phyloP scores from a whole-genome alignment of 2,329 filamentous ascomycete species.

The Fusarium dimerum region DNA sequence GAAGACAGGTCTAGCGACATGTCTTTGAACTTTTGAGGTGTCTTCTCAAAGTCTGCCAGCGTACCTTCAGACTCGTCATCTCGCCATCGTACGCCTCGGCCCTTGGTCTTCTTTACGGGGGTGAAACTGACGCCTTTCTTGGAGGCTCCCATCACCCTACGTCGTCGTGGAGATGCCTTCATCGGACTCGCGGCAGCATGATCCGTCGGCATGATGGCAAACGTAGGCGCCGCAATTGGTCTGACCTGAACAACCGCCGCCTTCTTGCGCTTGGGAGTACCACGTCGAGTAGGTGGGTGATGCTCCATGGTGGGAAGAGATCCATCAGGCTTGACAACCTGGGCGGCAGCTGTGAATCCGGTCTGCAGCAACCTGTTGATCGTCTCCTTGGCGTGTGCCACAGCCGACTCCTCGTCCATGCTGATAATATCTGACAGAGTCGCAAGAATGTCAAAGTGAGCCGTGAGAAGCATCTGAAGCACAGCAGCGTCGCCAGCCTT shows the following conservation, averaged over 20 bases:
- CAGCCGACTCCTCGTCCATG: conserved; percentile 82
- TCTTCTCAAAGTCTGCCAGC: conserved; percentile 88
- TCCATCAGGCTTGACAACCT: conserved; percentile 90
- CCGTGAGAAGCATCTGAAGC: conserved; percentile 80
- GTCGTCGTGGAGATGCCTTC: conserved; percentile 78
- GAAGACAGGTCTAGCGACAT: conserved; percentile 52
- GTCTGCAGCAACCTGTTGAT: conserved; percentile 77
- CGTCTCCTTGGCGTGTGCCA: conserved; percentile 75
- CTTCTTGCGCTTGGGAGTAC: conserved; percentile 77
- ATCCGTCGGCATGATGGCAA: conserved; percentile 38
- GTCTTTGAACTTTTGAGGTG: conserved; percentile 67
- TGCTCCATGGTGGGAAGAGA: conserved; percentile 60
- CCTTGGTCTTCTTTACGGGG: conserved; percentile 74
- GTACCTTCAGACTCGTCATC: conserved; percentile 83
- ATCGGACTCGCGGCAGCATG: conserved; percentile 51
- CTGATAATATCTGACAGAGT: conserved; percentile 79
- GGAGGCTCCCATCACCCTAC: conserved; percentile 60
- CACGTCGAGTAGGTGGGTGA: conserved; percentile 69
- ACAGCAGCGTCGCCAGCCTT: conserved; percentile 75
- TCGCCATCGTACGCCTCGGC: conserved; percentile 85
- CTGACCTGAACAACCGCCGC: conserved; percentile 42
- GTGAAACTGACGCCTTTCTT: conserved; percentile 79
- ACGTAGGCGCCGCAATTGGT: conserved; percentile 46
- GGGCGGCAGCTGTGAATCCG: conserved; percentile 72
- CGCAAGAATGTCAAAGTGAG: conserved; percentile 88